phyloP scores from a whole-genome alignment of 1,139 yeast genomes.

The Saccharomycopsis hybrid region DNA sequence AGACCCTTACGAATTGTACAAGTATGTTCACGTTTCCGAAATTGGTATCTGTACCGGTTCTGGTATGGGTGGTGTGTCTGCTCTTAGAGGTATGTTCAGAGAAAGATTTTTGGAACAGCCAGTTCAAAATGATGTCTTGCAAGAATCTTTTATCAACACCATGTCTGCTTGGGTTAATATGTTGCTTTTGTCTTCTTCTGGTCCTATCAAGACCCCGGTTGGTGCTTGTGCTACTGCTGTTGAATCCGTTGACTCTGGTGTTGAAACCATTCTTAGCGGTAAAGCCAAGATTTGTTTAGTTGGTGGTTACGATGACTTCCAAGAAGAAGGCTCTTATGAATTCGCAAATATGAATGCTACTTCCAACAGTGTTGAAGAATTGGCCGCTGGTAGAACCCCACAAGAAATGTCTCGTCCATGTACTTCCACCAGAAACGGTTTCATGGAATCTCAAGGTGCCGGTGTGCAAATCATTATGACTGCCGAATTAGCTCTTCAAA shows the following conservation, averaged over 20 bases:
- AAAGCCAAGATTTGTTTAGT: constrained; percentile 94
- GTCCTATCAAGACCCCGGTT: constrained; percentile 98
- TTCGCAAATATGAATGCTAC: constrained; percentile 99
- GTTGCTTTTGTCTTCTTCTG: constrained; percentile 95
- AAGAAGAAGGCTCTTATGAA: constrained; percentile 97
- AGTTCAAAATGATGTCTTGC: constrained; percentile 93
- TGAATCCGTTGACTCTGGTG: constrained; percentile 94
- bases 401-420: constrained; percentile 98
- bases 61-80: constrained; percentile 99
- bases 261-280: constrained; percentile 85
- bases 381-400: constrained; percentile 96
- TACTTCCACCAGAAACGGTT: constrained; percentile 92
- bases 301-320: constrained; percentile 99
- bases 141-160: constrained; percentile 96
- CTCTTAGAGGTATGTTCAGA: constrained; percentile 95
- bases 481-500: constrained; percentile 85
- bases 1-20: constrained; percentile 97
- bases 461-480: constrained; percentile 97
- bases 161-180: constrained; percentile 99
- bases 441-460: constrained; percentile 99
- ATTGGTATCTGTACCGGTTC: constrained; percentile 99
- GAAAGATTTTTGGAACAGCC: constrained; percentile 89
- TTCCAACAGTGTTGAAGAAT: constrained; percentile 78
- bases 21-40: constrained; percentile 96
- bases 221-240: constrained; percentile 99